Evolutionary conservation across 2,329 filamentous ascomycete genomes (phyloP).

Genomic region (Didymella sp.): DNA sequence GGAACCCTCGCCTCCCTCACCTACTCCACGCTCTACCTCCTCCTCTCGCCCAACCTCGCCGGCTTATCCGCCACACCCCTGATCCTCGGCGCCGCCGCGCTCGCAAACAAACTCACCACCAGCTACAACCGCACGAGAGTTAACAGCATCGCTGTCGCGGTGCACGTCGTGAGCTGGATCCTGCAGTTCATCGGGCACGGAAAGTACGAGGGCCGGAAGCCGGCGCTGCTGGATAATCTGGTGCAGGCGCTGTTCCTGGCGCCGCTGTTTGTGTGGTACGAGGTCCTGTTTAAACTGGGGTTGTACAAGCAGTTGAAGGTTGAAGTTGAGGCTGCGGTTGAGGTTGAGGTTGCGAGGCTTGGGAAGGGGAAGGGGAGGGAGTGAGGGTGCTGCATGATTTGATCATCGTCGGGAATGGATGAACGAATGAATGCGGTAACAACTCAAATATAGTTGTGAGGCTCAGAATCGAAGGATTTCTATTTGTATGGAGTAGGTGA

Average conservation of each 20-base stretch:
- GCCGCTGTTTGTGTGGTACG: conserved; percentile 96
- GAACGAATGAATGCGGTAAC: neutral
- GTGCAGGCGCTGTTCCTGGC: conserved; percentile 90
- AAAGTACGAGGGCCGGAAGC: conserved; percentile 83
- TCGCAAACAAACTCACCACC: conserved; percentile 72
- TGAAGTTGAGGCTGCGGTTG: conserved; percentile 46
- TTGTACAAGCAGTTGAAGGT: conserved; percentile 70
- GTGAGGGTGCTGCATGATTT: neutral
- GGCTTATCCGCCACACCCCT: conserved; percentile 77
- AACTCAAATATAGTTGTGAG: no score
- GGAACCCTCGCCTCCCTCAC: conserved; percentile 61
- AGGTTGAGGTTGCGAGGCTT: conserved; percentile 57
- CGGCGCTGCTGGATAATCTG: conserved; percentile 87
- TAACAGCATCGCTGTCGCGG: conserved; percentile 67
- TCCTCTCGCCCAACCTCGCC: conserved; percentile 87
- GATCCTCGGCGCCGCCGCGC: conserved; percentile 74
- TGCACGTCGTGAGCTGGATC: conserved; percentile 81
- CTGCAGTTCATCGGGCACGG: conserved; percentile 92
- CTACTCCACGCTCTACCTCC: conserved; percentile 81
- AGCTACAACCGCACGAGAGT: conserved; percentile 62
- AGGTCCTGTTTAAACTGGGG: conserved; percentile 84
- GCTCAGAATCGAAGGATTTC: no score
- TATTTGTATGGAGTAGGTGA: no score
- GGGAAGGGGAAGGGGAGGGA: conserved; percentile 45
- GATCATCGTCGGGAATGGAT: neutral